These are phyloP conservation scores for Agarophyton chilense DNA, from an alignment of 23 red algal genomes.

Conservation along the genomic window DNA sequence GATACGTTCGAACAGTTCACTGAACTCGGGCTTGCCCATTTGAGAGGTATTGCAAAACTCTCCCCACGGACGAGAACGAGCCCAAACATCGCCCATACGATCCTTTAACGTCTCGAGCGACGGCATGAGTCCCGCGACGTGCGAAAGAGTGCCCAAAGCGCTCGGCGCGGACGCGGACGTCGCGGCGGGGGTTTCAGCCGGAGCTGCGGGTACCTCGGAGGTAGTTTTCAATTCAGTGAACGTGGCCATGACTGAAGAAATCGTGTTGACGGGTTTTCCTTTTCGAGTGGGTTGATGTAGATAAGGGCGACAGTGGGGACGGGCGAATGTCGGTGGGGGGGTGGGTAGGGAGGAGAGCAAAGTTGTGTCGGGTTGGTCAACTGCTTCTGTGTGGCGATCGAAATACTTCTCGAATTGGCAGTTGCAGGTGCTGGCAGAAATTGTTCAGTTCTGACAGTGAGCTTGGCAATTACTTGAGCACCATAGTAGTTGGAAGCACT, in stretches of 20 bases:
- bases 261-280: background rate
- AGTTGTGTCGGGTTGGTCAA: background rate
- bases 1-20: slow-evolving; percentile 89
- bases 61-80: slow-evolving; percentile 84
- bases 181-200: slow-evolving; percentile 2
- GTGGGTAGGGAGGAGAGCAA: background rate
- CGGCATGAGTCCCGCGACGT: slow-evolving; percentile 53
- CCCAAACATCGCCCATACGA: slow-evolving; percentile 86
- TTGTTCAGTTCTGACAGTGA: slow-evolving; percentile 8
- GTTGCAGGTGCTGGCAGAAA: slow-evolving; percentile 3
- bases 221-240: slow-evolving; percentile 57
- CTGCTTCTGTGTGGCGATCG: background rate
- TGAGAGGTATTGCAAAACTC: slow-evolving; percentile 94
- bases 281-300: background rate
- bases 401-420: slow-evolving; percentile 4
- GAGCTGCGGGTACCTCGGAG: slow-evolving; percentile 36
- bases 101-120: slow-evolving; percentile 75
- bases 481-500: background rate
- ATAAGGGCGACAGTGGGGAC: background rate
- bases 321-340: background rate
- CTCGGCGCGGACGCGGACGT: slow-evolving; percentile 34
- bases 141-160: slow-evolving; percentile 37
- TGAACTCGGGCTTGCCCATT: slow-evolving; percentile 86
- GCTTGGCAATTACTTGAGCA: background rate
- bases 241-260: slow-evolving; percentile 20